Percentiles rank a stretch among this genome's conserved stretches.
These are phyloP conservation scores for Asterophora parasitica DNA, from an alignment of 768 basidiomycete species.

Conservation along the genomic window DNA sequence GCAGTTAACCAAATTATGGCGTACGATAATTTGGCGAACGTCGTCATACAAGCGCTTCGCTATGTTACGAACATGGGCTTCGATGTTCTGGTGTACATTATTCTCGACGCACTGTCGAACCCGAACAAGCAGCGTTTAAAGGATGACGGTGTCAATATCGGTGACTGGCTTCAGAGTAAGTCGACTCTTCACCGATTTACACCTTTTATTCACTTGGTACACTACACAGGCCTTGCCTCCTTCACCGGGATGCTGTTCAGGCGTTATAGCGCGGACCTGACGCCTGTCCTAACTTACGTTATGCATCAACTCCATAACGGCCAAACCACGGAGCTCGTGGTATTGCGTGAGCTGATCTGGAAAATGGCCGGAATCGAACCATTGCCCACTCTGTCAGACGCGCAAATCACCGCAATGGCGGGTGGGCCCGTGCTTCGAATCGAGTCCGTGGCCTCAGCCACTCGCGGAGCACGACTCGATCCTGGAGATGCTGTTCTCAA, in stretches of 20 bases:
- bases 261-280: conserved; percentile 78
- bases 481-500: conserved; percentile 58
- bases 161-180: conserved; percentile 91
- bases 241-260: conserved; percentile 92
- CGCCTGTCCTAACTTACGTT: conserved; percentile 83
- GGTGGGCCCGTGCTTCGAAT: conserved; percentile 84
- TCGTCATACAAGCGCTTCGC: conserved; percentile 84
- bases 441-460: conserved; percentile 79
- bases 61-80: conserved; percentile 92
- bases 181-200: conserved; percentile 16
- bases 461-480: conserved; percentile 72
- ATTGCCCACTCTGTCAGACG: conserved; percentile 81
- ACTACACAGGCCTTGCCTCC: conserved; percentile 70
- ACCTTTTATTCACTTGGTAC: conserved; percentile 14
- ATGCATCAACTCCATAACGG: conserved; percentile 84
- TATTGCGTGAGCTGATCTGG: conserved; percentile 89
- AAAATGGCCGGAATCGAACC: conserved; percentile 96
- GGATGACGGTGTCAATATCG: conserved; percentile 85
- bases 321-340: conserved; percentile 83
- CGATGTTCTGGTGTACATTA: conserved; percentile 84
- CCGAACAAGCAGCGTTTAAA: conserved; percentile 79
- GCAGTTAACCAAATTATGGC: conserved; percentile 93
- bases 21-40: conserved; percentile 88
- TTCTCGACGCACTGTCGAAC: conserved; percentile 84
- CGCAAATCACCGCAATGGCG: conserved; percentile 86